A percentile compares a stretch with the other conserved stretches of the same genome.
phyloP scores from a whole-genome alignment of 2,329 filamentous ascomycete species.

The Bipolaris victoriae region DNA sequence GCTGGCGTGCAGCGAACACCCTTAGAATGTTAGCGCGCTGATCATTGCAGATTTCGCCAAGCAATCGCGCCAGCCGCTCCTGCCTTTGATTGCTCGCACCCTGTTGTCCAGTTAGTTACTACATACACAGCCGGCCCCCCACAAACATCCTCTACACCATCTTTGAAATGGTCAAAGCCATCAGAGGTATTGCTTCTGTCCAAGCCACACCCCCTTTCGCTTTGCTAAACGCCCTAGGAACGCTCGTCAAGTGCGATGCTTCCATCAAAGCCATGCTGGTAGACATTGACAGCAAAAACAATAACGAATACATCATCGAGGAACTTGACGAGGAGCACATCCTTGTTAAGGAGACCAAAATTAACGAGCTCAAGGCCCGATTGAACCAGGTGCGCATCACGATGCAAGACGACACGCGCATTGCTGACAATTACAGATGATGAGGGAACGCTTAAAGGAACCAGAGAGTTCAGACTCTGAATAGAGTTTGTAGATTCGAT shows the following conservation, averaged over 20 bases:
- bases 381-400: constrained; percentile 66
- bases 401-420: not conserved
- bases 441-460: constrained; percentile 46
- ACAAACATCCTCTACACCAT: constrained; percentile 3
- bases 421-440: constrained; percentile 37
- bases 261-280: constrained; percentile 86
- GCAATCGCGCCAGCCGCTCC: constrained; percentile 16
- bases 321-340: constrained; percentile 79
- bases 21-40: constrained; percentile 11
- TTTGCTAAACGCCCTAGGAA: constrained; percentile 55
- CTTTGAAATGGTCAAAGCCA: constrained; percentile 62
- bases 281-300: constrained; percentile 70
- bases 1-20: not conserved
- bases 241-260: constrained; percentile 82
- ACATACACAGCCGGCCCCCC: constrained; percentile 14
- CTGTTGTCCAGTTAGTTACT: constrained; percentile 26
- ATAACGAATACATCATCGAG: constrained; percentile 78
- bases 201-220: not conserved
- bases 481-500: constrained; percentile 15
- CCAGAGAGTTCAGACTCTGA: constrained; percentile 47
- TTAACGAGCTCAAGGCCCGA: constrained; percentile 68
- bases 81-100: constrained; percentile 25
- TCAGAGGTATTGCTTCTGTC: constrained; percentile 54
- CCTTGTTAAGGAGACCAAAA: constrained; percentile 76
- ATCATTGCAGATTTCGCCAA: constrained; percentile 19